Base-by-base conservation (phyloP, 441 rosid species). In the Melastoma candidum region DNA sequence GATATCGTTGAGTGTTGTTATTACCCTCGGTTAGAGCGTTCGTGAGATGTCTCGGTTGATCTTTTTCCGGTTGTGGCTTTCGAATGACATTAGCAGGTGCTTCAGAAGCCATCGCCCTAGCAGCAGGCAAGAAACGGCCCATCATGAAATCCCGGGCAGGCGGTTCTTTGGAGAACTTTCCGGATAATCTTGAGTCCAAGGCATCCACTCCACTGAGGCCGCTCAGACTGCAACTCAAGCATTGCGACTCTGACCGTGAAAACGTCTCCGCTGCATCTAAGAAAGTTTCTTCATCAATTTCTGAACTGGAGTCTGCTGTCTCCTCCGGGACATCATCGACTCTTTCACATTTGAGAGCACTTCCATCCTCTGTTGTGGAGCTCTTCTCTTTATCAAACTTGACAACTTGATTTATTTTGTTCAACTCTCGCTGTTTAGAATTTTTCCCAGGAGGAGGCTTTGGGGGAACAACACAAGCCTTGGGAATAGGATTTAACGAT, bases 41-140 rank as follows among this genome's bases (percentile, higher is more conserved):
- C 60, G 53, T 55, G 12, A 56, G 17, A 39, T 58, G 75, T 43
- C 67, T 68, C 0, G 71, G 61, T 11, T 50, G 67, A 57, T 75
- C 77, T 45, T 56, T 69, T 27, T 65, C 62, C 51, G 68, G 56
- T 39, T 72, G 73, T 11, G 65, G 89, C 71, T 75, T 84, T 60
- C 71, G 72, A 10, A 68, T 44, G 45, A 67, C 59, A 66, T 71
- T 60, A 41, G 66, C 82, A 65, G 85, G 78, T 49, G 70, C 66
- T 53, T 82, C 88, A 54, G 88, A 83, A 57, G 95, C 81, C 84
- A 85, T 77, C 26, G 98, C 98, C 66, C 83, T 80, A 17, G 98
- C 95, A 9, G 98, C 96, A 46, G 98, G 98, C 72, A 87, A 69
- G 74, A 90, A 90, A 26, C 96, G 79, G 54, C 76, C 83, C 84